Evolutionary conservation across 2,329 filamentous ascomycete genomes (phyloP).

Genomic region (Macrophomina pseudophaseolina): DNA sequence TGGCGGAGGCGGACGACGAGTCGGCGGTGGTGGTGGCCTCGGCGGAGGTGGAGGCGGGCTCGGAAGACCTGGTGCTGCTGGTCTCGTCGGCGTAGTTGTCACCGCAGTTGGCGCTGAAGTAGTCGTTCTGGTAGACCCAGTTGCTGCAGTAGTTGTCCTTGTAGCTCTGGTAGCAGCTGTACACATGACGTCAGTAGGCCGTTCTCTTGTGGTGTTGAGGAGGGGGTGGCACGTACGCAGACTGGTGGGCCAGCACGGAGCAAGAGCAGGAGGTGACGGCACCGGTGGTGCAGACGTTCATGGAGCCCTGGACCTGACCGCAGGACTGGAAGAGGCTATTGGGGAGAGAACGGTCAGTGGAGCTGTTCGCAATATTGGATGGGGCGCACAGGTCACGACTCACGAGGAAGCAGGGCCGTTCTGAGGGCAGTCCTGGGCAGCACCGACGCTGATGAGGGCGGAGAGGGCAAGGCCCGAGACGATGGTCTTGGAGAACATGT

Average conservation of each 20-base stretch:
- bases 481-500: constrained; percentile 16
- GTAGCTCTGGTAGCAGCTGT: constrained; percentile 14
- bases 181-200: background rate
- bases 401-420: background rate
- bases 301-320: constrained; percentile 22
- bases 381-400: background rate
- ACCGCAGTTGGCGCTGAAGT: constrained; percentile 22
- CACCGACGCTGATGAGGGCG: background rate
- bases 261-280: constrained; percentile 20
- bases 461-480: constrained; percentile 15
- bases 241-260: constrained; percentile 14
- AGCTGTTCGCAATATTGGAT: background rate
- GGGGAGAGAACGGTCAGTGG: background rate
- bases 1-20: background rate
- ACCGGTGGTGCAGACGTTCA: constrained; percentile 25
- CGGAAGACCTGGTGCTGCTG: constrained; percentile 11
- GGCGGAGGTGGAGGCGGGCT: constrained; percentile 12
- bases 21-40: constrained; percentile 10
- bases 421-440: constrained; percentile 8
- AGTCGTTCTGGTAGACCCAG: constrained; percentile 19
- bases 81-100: constrained; percentile 11
- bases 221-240: background rate
- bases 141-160: constrained; percentile 13
- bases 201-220: background rate
- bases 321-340: constrained; percentile 11